These are phyloP conservation scores for Rhizopus delemar DNA, from an alignment of 371 early-diverging fungal species.

Conservation along the genomic window DNA sequence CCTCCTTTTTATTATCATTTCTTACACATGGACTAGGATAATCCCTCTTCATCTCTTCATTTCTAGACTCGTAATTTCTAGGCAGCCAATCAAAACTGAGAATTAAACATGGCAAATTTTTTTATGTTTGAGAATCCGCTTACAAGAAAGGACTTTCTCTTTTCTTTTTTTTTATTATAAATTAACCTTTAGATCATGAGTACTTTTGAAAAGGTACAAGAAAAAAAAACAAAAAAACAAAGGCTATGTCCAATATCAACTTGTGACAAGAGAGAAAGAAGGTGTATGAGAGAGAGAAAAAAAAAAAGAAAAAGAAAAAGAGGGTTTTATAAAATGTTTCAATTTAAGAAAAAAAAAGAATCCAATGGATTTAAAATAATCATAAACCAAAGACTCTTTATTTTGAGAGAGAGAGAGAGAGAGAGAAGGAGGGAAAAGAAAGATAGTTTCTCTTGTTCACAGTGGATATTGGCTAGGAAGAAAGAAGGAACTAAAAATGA, in stretches of 20 bases:
- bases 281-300: background rate
- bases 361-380: background rate
- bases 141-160: background rate
- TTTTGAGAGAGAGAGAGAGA: no score
- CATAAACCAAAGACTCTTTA: background rate
- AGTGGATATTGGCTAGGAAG: background rate
- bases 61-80: no score
- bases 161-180: background rate
- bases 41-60: no score
- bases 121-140: slow-evolving; percentile 1
- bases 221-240: background rate
- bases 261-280: no score
- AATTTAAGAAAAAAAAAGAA: no score
- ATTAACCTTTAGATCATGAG: slow-evolving; percentile 20
- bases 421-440: no score
- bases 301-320: no score
- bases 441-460: background rate
- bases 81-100: no score
- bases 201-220: slow-evolving; percentile 40
- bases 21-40: no score
- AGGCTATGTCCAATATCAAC: background rate
- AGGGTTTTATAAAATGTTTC: no score
- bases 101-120: background rate
- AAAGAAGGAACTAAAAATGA: background rate
- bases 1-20: no score